phyloP scores from a whole-genome alignment of 1,284 basidiomycete genomes.

The Apiotrichum brassicae region DNA sequence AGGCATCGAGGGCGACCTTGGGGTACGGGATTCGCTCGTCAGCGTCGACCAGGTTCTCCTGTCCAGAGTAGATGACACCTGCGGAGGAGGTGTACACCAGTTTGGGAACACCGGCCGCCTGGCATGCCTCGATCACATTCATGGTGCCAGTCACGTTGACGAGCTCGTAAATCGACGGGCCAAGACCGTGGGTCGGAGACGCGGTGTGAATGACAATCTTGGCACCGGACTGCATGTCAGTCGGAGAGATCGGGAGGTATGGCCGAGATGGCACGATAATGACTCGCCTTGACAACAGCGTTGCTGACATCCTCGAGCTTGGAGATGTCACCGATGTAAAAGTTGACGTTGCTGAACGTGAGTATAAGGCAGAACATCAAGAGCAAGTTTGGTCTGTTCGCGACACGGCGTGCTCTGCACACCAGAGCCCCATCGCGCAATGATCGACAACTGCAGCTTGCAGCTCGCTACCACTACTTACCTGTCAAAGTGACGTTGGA shows the following conservation, averaged over 20 bases:
- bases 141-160: conserved; percentile 93
- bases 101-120: conserved; percentile 66
- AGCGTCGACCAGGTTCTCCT: conserved; percentile 66
- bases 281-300: conserved; percentile 65
- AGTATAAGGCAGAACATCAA: neutral
- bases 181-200: conserved; percentile 70
- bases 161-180: conserved; percentile 72
- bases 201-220: conserved; percentile 94
- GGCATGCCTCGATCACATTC: conserved; percentile 73
- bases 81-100: conserved; percentile 94
- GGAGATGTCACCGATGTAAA: conserved; percentile 79
- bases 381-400: no score
- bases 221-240: conserved; percentile 59
- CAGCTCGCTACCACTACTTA: conserved; percentile 21
- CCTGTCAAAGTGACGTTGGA: conserved; percentile 68
- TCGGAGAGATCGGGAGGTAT: neutral
- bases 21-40: conserved; percentile 84
- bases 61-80: conserved; percentile 84
- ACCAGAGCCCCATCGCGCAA: no score
- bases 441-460: no score
- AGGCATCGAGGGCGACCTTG: conserved; percentile 73
- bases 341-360: conserved; percentile 59
- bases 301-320: conserved; percentile 64
- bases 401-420: no score
- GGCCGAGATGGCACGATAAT: neutral